Evolutionary conservation across 2,329 filamentous ascomycete genomes (phyloP).

Genomic region (Fusarium brevicatenulatum): DNA sequence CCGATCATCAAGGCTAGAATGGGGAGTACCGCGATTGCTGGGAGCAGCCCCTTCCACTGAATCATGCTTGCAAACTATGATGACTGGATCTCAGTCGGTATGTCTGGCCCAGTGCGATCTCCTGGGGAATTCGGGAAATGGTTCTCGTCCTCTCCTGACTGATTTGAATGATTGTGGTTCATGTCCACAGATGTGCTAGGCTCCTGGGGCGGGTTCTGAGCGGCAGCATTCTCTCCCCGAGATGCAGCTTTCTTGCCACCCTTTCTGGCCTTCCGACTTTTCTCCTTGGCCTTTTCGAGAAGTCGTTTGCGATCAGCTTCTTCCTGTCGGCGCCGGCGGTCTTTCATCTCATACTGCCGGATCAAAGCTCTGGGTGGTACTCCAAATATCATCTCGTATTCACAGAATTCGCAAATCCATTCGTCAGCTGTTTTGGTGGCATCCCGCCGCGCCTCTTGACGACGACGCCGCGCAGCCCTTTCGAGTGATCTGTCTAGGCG

Average conservation of each 20-base stretch:
- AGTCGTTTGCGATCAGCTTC: conserved; percentile 86
- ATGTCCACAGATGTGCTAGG: conserved; percentile 37
- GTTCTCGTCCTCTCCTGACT: conserved; percentile 52
- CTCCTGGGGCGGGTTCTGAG: conserved; percentile 38
- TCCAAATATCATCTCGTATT: conserved; percentile 97
- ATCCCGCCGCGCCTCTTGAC: conserved; percentile 79
- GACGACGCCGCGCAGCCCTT: conserved; percentile 79
- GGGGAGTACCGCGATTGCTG: not conserved
- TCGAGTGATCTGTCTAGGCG: conserved; percentile 77
- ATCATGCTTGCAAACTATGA: conserved; percentile 19
- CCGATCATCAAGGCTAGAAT: not conserved
- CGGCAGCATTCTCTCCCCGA: conserved; percentile 43
- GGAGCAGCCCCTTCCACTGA: not conserved
- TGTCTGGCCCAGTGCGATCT: conserved; percentile 28
- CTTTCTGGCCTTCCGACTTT: conserved; percentile 90
- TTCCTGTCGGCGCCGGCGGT: conserved; percentile 83
- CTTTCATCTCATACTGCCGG: conserved; percentile 92
- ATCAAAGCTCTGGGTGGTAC: conserved; percentile 85
- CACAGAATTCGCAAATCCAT: conserved; percentile 98
- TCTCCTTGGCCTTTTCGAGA: conserved; percentile 93
- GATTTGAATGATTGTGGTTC: conserved; percentile 50
- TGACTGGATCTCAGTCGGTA: conserved; percentile 12
- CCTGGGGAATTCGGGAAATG: conserved; percentile 38
- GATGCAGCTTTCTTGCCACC: conserved; percentile 69
- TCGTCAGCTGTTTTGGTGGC: conserved; percentile 77